phyloP scores from a whole-genome alignment of 352 stramenopile genomes.

The Phytophthora cajani region DNA sequence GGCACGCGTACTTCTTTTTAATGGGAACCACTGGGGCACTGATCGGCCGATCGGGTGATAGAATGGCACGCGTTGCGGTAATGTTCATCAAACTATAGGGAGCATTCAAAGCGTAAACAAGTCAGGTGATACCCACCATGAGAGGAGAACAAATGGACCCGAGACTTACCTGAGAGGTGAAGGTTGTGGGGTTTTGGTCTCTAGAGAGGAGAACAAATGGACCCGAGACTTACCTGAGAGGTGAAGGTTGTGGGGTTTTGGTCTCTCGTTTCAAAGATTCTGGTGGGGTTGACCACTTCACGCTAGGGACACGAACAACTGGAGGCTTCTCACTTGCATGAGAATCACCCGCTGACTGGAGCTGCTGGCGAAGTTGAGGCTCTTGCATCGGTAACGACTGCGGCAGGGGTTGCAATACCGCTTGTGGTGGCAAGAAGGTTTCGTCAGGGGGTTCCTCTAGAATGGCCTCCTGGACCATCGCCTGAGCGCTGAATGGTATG shows the following conservation, averaged over 20 bases:
- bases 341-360: constrained; percentile 36
- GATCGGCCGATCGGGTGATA: constrained; percentile 54
- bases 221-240: constrained; percentile 35
- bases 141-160: neutral
- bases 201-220: neutral
- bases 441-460: constrained; percentile 25
- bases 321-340: constrained; percentile 25
- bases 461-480: constrained; percentile 31
- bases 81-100: constrained; percentile 45
- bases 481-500: constrained; percentile 61
- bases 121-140: neutral
- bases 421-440: neutral
- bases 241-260: constrained; percentile 25
- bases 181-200: constrained; percentile 19
- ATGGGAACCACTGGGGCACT: constrained; percentile 52
- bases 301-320: constrained; percentile 24
- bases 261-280: constrained; percentile 21
- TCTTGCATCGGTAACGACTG: constrained; percentile 6
- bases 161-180: constrained; percentile 40
- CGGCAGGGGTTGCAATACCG: constrained; percentile 1
- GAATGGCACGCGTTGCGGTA: constrained; percentile 40
- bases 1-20: constrained; percentile 61
- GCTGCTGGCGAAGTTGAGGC: constrained; percentile 14
- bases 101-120: neutral
- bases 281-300: constrained; percentile 20